A percentile compares a stretch with the other conserved stretches of the same genome.
Conservation (phyloP, 805 yeast genomes). For the Pachysolen tannophilus region DNA sequence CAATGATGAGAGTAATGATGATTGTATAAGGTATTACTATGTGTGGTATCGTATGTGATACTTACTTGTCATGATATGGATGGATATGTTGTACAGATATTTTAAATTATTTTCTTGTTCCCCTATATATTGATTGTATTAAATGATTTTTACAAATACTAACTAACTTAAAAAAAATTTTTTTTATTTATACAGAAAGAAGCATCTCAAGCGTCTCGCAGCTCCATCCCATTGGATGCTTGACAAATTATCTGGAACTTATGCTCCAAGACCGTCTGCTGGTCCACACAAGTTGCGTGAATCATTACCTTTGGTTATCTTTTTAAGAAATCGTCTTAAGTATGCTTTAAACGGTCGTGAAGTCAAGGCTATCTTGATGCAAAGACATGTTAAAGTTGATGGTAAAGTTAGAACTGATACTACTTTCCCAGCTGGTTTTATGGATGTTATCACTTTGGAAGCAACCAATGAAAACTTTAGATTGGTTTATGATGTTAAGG, state of each 20-base stretch:
- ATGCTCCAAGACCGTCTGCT: slow-evolving; percentile 99
- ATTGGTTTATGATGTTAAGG: slow-evolving; percentile 96
- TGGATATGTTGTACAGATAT: no score
- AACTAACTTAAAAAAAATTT: not conserved
- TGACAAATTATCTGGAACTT: slow-evolving; percentile 98
- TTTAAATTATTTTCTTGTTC: no score
- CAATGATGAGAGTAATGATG: no score
- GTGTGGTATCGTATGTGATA: no score
- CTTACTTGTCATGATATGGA: no score
- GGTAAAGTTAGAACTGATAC: slow-evolving; percentile 99
- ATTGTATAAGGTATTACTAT: no score
- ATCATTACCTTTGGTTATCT: slow-evolving; percentile 93
- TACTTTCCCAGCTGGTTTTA: slow-evolving; percentile 99
- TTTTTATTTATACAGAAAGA: slow-evolving; percentile 54
- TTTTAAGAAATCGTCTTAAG: slow-evolving; percentile 97
- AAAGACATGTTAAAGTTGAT: slow-evolving; percentile 97
- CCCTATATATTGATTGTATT: not conserved
- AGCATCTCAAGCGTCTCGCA: slow-evolving; percentile 98
- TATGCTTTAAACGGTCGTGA: slow-evolving; percentile 98
- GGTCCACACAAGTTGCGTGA: slow-evolving; percentile 99
- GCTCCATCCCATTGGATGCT: slow-evolving; percentile 99
- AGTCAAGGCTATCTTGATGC: slow-evolving; percentile 96
- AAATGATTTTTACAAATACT: not conserved
- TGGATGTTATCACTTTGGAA: slow-evolving; percentile 96
- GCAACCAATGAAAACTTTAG: slow-evolving; percentile 99